phyloP scores from a whole-genome alignment of 768 basidiomycete species.

The Lentinus tigrinus region DNA sequence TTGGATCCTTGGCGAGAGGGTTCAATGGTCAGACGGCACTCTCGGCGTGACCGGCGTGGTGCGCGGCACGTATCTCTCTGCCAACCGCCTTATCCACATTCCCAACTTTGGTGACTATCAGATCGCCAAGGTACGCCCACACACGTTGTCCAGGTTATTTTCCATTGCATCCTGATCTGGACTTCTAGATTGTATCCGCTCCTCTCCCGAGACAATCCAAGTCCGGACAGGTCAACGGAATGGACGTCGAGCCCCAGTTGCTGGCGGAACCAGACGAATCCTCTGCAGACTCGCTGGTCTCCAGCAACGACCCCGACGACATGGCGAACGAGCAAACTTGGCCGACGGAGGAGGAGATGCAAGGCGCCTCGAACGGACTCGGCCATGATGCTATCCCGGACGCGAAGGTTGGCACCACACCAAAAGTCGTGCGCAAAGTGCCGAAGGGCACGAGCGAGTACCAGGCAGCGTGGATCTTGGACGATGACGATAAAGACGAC shows the following conservation, averaged over 20 bases:
- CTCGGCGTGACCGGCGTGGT: slow-evolving; percentile 82
- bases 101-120: slow-evolving; percentile 89
- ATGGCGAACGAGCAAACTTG: slow-evolving; percentile 96
- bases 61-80: slow-evolving; percentile 74
- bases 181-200: slow-evolving; percentile 66
- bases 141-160: not conserved
- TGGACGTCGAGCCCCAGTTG: slow-evolving; percentile 68
- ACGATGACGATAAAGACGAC: slow-evolving; percentile 60
- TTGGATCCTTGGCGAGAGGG: slow-evolving; percentile 72
- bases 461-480: slow-evolving; percentile 95
- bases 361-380: slow-evolving; percentile 32
- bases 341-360: slow-evolving; percentile 97
- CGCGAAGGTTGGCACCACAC: slow-evolving; percentile 70
- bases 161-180: not conserved
- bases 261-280: slow-evolving; percentile 64
- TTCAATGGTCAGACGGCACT: slow-evolving; percentile 59
- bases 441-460: slow-evolving; percentile 97
- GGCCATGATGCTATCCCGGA: slow-evolving; percentile 50
- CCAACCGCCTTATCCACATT: slow-evolving; percentile 84
- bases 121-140: slow-evolving; percentile 62
- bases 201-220: slow-evolving; percentile 44
- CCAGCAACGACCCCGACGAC: slow-evolving; percentile 85
- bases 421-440: slow-evolving; percentile 74
- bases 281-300: slow-evolving; percentile 81
- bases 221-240: slow-evolving; percentile 37